These are phyloP conservation scores for Dispira simplex DNA, from an alignment of 192 early-diverging fungal genomes.

Conservation along the genomic window DNA sequence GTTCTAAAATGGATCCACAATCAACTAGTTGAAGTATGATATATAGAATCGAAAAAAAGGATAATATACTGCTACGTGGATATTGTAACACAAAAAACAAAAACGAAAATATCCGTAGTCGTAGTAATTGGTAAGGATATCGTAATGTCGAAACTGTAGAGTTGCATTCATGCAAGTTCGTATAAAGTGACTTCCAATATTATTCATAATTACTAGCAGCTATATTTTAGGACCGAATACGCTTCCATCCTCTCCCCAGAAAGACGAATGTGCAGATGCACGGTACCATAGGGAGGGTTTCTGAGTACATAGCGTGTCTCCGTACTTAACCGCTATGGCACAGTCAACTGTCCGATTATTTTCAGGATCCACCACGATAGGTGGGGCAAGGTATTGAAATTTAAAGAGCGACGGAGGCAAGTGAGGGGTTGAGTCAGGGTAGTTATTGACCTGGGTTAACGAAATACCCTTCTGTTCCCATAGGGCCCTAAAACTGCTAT, in stretches of 20 bases:
- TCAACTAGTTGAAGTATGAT: background rate
- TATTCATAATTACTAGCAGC: too few species aligned
- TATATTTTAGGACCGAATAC: too few species aligned
- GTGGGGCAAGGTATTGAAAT: background rate
- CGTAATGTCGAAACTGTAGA: background rate
- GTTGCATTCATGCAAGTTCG: background rate
- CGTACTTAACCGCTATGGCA: too few species aligned
- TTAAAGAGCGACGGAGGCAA: background rate
- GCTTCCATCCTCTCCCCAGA: too few species aligned
- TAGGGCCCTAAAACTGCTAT: background rate
- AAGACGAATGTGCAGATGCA: too few species aligned
- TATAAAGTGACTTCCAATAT: too few species aligned
- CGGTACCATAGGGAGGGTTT: too few species aligned
- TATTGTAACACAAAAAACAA: background rate
- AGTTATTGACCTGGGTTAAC: background rate
- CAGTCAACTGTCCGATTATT: too few species aligned
- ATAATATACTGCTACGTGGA: background rate
- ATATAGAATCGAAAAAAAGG: background rate
- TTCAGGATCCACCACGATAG: background rate
- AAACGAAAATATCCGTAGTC: background rate
- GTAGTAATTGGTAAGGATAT: background rate
- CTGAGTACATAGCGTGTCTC: too few species aligned
- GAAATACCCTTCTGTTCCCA: background rate
- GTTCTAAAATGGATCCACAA: background rate
- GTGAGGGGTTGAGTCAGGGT: background rate